Evolutionary conservation across 1,139 yeast genomes (phyloP).

Genomic region (Lodderomyces parapsilosis): DNA sequence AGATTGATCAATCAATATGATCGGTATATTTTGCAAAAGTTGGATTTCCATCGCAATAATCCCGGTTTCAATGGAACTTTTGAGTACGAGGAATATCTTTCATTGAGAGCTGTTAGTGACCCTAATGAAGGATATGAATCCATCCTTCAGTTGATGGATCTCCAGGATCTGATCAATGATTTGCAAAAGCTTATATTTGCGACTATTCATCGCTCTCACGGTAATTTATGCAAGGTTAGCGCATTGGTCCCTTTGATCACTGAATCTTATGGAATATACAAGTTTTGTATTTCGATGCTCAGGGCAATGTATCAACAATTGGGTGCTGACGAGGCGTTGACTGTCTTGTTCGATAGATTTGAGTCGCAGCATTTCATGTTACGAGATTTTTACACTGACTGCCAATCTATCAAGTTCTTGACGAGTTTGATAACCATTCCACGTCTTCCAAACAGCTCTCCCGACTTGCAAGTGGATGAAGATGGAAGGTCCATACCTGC

Average conservation of each 20-base stretch:
- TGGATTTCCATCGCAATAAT: slow-evolving; percentile 81
- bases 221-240: slow-evolving; percentile 79
- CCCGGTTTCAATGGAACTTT: slow-evolving; percentile 93
- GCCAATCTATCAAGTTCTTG: slow-evolving; percentile 80
- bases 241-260: slow-evolving; percentile 89
- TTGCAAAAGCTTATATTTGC: slow-evolving; percentile 78
- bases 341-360: slow-evolving; percentile 71
- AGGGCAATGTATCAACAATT: slow-evolving; percentile 82
- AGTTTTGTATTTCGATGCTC: slow-evolving; percentile 86
- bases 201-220: slow-evolving; percentile 60
- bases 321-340: slow-evolving; percentile 74
- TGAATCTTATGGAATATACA: slow-evolving; percentile 92
- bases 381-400: slow-evolving; percentile 86
- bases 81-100: slow-evolving; percentile 92
- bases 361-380: slow-evolving; percentile 77
- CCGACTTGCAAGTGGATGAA: slow-evolving; percentile 62
- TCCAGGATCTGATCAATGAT: slow-evolving; percentile 83
- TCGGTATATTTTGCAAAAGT: slow-evolving; percentile 64
- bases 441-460: slow-evolving; percentile 62
- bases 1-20: slow-evolving; percentile 78
- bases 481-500: slow-evolving; percentile 32
- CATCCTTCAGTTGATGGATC: slow-evolving; percentile 77
- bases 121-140: slow-evolving; percentile 97
- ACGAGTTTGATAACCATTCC: slow-evolving; percentile 87
- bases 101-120: slow-evolving; percentile 83